A percentile compares a stretch with the other conserved stretches of the same genome.
These are phyloP conservation scores for Diutina siamensis DNA, from an alignment of 1,139 yeast genomes.

Conservation along the genomic window DNA sequence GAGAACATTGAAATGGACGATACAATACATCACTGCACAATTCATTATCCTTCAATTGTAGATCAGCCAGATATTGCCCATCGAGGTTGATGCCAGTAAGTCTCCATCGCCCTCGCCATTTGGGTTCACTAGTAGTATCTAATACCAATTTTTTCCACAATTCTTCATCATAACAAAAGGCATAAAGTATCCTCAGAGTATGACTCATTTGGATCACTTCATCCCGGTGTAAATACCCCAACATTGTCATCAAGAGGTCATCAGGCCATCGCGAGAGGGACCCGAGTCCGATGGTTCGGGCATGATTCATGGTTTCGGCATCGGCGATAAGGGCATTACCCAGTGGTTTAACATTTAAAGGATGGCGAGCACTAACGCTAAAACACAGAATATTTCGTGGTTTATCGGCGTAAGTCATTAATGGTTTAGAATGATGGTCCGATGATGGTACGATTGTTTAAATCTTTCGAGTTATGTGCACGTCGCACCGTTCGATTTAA, in stretches of 20 bases:
- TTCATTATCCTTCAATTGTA: conserved; percentile 25
- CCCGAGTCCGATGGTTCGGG: conserved; percentile 39
- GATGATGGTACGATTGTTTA: no score
- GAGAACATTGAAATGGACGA: conserved; percentile 72
- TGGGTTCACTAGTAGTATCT: conserved; percentile 8
- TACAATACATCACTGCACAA: conserved; percentile 52
- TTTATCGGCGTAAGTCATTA: background rate
- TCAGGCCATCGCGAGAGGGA: conserved; percentile 41
- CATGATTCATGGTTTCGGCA: conserved; percentile 11
- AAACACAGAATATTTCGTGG: background rate
- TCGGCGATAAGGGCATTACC: background rate
- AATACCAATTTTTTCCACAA: conserved; percentile 56
- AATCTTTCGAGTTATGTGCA: no score
- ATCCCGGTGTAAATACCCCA: conserved; percentile 26
- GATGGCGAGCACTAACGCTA: background rate
- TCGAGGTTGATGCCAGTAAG: conserved; percentile 37
- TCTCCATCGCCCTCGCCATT: conserved; percentile 78
- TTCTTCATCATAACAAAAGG: conserved; percentile 45
- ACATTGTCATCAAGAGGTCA: conserved; percentile 39
- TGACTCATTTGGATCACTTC: conserved; percentile 4
- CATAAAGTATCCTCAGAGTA: background rate
- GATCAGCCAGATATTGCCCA: conserved; percentile 23
- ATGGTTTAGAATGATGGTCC: no score
- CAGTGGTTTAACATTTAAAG: conserved; percentile 1
- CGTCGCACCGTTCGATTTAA: no score